A percentile compares a stretch with the other conserved stretches of the same genome.
Conservation (phyloP, 2,329 filamentous ascomycete genomes). For the Trichophaea hybrida region DNA sequence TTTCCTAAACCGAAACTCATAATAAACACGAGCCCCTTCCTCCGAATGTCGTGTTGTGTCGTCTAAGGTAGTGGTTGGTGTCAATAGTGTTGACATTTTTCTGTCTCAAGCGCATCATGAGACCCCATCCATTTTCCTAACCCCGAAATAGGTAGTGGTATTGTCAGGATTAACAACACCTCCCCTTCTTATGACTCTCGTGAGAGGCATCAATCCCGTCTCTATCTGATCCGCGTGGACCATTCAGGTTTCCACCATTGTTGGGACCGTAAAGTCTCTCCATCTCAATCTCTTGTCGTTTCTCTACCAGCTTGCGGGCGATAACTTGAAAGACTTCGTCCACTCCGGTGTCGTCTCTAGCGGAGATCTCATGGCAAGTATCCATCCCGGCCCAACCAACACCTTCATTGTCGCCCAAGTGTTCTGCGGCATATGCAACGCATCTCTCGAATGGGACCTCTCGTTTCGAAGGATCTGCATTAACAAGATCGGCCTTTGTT, state of each 20-base stretch:
- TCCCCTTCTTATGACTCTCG: conserved; percentile 13
- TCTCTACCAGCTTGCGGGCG: conserved; percentile 69
- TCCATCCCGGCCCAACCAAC: conserved; percentile 60
- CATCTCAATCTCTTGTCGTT: conserved; percentile 11
- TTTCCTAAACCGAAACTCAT: background rate
- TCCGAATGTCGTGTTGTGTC: background rate
- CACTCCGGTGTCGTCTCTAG: conserved; percentile 48
- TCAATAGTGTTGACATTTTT: conserved; percentile 7
- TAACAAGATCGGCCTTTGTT: conserved; percentile 82
- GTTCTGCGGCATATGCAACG: conserved; percentile 67
- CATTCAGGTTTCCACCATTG: too few relatives aligned
- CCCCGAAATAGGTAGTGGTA: background rate
- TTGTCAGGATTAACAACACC: conserved; percentile 12
- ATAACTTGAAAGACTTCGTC: conserved; percentile 91
- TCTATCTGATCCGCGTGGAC: conserved; percentile 1
- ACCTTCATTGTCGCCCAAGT: conserved; percentile 35
- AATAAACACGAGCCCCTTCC: background rate
- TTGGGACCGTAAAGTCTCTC: background rate
- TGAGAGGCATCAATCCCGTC: conserved; percentile 9
- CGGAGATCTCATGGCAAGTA: conserved; percentile 91
- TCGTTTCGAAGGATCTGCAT: conserved; percentile 60
- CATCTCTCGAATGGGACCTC: conserved; percentile 89
- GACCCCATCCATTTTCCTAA: background rate
- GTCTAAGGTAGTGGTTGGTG: background rate
- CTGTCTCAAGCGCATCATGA: background rate